Evolutionary conservation across 768 basidiomycete species (phyloP).

Genomic region (Sarcodon sp.): DNA sequence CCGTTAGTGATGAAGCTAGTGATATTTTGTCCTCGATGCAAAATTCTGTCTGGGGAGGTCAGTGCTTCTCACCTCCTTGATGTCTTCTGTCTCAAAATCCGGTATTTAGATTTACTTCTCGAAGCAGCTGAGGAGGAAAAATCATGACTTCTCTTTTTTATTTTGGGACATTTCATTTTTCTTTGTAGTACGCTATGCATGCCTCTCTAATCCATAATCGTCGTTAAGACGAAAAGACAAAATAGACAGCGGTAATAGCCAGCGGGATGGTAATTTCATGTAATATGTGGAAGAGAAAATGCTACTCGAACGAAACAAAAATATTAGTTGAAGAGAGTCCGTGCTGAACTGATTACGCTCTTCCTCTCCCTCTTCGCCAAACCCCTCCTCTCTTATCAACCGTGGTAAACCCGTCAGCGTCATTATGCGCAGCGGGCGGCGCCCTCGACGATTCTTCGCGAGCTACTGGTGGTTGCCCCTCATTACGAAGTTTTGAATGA

Average conservation of each 20-base stretch:
- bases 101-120: slow-evolving; percentile 25
- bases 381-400: slow-evolving; percentile 29
- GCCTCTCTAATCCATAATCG: too few relatives aligned
- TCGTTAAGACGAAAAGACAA: too few relatives aligned
- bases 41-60: slow-evolving; percentile 63
- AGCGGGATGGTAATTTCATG: too few relatives aligned
- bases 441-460: too few relatives aligned
- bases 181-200: too few relatives aligned
- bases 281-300: too few relatives aligned
- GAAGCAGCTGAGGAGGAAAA: slow-evolving; percentile 29
- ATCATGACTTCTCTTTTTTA: background rate
- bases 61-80: slow-evolving; percentile 10
- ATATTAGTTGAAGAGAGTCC: too few relatives aligned
- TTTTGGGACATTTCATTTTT: too few relatives aligned
- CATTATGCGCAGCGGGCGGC: slow-evolving; percentile 16
- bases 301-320: too few relatives aligned
- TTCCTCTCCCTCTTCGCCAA: slow-evolving; percentile 14
- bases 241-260: too few relatives aligned
- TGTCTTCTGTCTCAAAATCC: background rate
- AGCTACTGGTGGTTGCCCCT: too few relatives aligned
- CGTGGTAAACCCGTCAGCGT: slow-evolving; percentile 65
- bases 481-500: too few relatives aligned
- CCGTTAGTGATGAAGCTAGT: slow-evolving; percentile 20
- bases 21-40: slow-evolving; percentile 46
- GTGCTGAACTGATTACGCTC: background rate